Percentiles rank a stretch among this genome's conserved stretches.
Evolutionary conservation across 257 asterid genomes (phyloP).

Genomic region (Scutellaria barbata): DNA sequence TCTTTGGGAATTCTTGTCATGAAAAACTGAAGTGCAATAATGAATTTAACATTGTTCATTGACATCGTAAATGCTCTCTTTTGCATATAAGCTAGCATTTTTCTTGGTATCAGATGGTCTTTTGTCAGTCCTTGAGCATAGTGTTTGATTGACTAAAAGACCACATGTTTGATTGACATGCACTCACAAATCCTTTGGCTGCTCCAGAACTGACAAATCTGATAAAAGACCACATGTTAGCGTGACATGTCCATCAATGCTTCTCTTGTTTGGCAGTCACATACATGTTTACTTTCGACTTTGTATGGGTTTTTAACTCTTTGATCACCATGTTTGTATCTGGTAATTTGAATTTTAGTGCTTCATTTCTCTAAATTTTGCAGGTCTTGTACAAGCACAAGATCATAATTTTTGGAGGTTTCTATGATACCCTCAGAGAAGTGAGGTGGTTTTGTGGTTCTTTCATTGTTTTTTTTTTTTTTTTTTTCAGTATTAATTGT

Average conservation of each 20-base stretch:
- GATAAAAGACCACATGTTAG: no score
- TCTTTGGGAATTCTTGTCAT: slow-evolving; percentile 21
- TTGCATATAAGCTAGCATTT: slow-evolving; percentile 17
- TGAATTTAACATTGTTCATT: slow-evolving; percentile 19
- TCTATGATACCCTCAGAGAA: slow-evolving; percentile 98
- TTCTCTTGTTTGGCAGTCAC: not conserved
- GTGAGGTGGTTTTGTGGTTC: slow-evolving; percentile 67
- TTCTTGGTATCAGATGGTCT: not conserved
- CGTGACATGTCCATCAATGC: no score
- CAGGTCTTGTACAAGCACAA: slow-evolving; percentile 97
- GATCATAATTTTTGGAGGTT: slow-evolving; percentile 94
- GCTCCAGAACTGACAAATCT: no score
- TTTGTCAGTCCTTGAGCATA: not conserved
- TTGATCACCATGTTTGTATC: slow-evolving; percentile 6
- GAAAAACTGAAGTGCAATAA: slow-evolving; percentile 14
- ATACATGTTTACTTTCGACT: not conserved
- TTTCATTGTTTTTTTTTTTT: slow-evolving; percentile 19
- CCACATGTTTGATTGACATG: no score
- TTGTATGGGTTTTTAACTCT: not conserved
- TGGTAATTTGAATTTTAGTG: slow-evolving; percentile 19
- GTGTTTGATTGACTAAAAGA: not conserved
- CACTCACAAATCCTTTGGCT: no score
- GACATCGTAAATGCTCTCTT: not conserved
- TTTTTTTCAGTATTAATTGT: not conserved
- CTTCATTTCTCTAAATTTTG: slow-evolving; percentile 39